These are phyloP conservation scores for Clathrus columnatus DNA, from an alignment of 768 basidiomycete species.

Conservation along the genomic window DNA sequence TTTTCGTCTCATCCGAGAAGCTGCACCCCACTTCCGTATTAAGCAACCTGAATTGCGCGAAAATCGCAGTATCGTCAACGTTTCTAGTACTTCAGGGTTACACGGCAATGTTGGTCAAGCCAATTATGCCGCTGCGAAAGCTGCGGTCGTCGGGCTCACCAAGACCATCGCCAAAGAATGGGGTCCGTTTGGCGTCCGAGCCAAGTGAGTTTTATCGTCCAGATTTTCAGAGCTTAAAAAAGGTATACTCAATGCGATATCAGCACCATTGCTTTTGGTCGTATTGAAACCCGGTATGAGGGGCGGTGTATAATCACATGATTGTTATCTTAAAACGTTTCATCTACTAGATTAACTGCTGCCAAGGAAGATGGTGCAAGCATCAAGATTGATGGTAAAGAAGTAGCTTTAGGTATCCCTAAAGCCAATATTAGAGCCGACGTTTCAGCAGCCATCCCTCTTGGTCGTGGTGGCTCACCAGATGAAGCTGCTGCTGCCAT, in stretches of 20 bases:
- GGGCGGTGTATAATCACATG: neutral
- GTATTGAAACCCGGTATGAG: slow-evolving; percentile 65
- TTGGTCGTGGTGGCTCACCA: slow-evolving; percentile 54
- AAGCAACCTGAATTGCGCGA: slow-evolving; percentile 57
- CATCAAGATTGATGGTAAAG: slow-evolving; percentile 77
- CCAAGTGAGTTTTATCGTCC: slow-evolving; percentile 36
- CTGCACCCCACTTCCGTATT: slow-evolving; percentile 77
- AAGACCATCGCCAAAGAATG: slow-evolving; percentile 87
- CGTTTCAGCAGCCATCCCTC: slow-evolving; percentile 43
- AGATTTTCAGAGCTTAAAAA: neutral
- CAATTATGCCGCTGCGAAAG: slow-evolving; percentile 75
- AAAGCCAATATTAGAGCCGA: slow-evolving; percentile 27
- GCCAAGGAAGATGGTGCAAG: slow-evolving; percentile 68
- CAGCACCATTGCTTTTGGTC: slow-evolving; percentile 61
- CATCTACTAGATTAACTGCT: slow-evolving; percentile 49
- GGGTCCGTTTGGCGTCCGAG: slow-evolving; percentile 75
- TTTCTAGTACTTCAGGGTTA: slow-evolving; percentile 74
- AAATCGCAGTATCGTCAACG: slow-evolving; percentile 71
- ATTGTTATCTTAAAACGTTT: neutral
- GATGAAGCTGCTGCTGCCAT: slow-evolving; percentile 73
- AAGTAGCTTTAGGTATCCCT: slow-evolving; percentile 76
- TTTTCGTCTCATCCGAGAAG: slow-evolving; percentile 75
- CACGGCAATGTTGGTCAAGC: slow-evolving; percentile 84
- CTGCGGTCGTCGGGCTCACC: slow-evolving; percentile 69
- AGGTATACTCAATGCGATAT: neutral